Evolutionary conservation across 768 basidiomycete genomes (phyloP), one percentile per base, ranked within the genome.

Genomic region (Hirschioporus abietinus): DNA sequence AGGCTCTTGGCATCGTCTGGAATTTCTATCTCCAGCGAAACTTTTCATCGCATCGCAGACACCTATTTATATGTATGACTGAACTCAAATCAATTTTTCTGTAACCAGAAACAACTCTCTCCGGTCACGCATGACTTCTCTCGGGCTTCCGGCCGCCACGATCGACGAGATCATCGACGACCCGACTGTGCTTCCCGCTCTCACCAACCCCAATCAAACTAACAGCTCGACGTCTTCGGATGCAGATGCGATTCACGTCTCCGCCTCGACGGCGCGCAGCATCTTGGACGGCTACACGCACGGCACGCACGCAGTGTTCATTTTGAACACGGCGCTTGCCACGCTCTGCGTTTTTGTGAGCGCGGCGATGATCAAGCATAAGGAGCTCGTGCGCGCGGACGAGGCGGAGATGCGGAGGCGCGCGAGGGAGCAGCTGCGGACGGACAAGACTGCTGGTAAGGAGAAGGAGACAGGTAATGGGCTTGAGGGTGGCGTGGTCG

Each of bases 221-320:
- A 52, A 20, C 12, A 52, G 42, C 42, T 15, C 42, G 42, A 52
- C 30, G 30, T 30, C 30, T 30, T 30, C 30, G 42, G 15, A 52
- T 10, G 42, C 15, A 12, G 42, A 20, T 15, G 42, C 20, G 3
- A 52, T 52, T 20, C 12, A 52, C 42, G 42, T 89, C 12, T 76
- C 83, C 0, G 8, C 72, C 0, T 70, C 69, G 7, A 72, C 77
- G 26, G 83, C 84, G 1, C 68, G 67, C 1, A 74, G 76, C 23
- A 81, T 86, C 61, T 76, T 89, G 15, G 67, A 78, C 9, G 87
- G 83, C 0, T 87, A 85, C 75, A 85, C 82, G 25, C 73, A 72
- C 20, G 90, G 90, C 1, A 87, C 90, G 74, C 75, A 80, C 58
- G 73, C 77, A 2, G 77, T 90, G 2, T 92, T 90, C 75, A 79